Conservation (phyloP, 2,329 filamentous ascomycete species). For the Scedosporium minutisporum region DNA sequence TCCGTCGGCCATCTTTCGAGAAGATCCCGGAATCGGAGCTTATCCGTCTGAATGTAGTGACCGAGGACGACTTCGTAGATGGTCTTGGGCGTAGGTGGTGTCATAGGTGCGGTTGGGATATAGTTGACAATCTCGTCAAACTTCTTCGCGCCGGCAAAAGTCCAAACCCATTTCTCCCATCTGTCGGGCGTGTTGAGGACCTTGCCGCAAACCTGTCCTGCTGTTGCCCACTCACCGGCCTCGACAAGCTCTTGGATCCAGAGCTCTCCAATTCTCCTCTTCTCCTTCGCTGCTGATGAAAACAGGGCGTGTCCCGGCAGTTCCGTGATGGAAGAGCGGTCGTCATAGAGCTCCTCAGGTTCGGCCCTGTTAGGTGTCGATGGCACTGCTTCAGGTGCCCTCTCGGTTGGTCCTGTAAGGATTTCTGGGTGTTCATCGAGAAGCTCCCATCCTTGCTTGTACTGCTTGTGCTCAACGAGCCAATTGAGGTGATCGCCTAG, state of each 20-base stretch:
- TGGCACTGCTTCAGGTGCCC: conserved; percentile 15
- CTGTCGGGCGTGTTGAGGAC: conserved; percentile 69
- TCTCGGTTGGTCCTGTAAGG: conserved; percentile 33
- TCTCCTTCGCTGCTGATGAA: conserved; percentile 72
- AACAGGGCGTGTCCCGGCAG: conserved; percentile 31
- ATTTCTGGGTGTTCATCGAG: conserved; percentile 80
- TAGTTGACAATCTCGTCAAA: conserved; percentile 84
- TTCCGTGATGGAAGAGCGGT: conserved; percentile 32
- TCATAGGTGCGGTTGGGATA: conserved; percentile 69
- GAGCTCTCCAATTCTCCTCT: conserved; percentile 79
- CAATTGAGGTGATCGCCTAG: conserved; percentile 76
- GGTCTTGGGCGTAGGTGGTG: conserved; percentile 66
- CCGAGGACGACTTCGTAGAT: conserved; percentile 85
- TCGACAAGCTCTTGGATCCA: conserved; percentile 85
- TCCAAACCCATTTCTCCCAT: conserved; percentile 96
- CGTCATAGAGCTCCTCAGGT: conserved; percentile 64
- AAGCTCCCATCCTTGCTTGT: conserved; percentile 80
- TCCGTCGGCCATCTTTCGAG: conserved; percentile 78
- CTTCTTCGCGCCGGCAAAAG: conserved; percentile 74
- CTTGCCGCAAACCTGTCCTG: conserved; percentile 71
- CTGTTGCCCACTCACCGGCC: conserved; percentile 62
- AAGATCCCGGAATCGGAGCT: conserved; percentile 64
- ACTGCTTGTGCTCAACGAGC: conserved; percentile 73
- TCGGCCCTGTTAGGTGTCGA: neutral
- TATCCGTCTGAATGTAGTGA: conserved; percentile 76